These are phyloP conservation scores for Trifolium pratense DNA, from an alignment of 306 rosid genomes.

Conservation along the genomic window DNA sequence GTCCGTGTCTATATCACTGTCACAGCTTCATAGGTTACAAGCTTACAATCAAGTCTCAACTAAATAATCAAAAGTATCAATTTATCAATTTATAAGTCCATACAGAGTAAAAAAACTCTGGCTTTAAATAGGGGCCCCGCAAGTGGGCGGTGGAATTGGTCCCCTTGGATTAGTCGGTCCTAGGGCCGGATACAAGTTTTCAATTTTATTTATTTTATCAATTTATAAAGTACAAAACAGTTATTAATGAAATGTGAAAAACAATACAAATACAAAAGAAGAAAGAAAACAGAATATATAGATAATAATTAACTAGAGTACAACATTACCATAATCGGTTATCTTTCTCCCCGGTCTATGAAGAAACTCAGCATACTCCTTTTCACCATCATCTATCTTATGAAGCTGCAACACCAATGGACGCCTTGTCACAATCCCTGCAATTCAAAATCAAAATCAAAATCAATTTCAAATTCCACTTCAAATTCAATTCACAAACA, in stretches of 20 bases:
- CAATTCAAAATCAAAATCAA: constrained; percentile 39
- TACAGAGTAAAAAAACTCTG: too few relatives aligned
- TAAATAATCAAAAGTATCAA: constrained; percentile 12
- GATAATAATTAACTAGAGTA: constrained; percentile 14
- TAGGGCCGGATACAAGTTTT: too few relatives aligned
- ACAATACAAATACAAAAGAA: not conserved
- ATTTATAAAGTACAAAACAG: not conserved
- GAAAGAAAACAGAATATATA: not conserved
- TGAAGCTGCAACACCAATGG: constrained; percentile 98
- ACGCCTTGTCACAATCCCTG: constrained; percentile 96
- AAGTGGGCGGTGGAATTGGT: too few relatives aligned
- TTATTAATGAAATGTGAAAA: not conserved
- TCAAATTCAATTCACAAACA: constrained; percentile 6
- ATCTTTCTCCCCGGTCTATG: constrained; percentile 78
- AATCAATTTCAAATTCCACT: not conserved
- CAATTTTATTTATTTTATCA: too few relatives aligned
- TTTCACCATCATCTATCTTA: constrained; percentile 67
- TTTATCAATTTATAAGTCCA: too few relatives aligned
- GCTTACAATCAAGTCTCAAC: not conserved
- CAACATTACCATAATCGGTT: constrained; percentile 63
- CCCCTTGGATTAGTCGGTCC: too few relatives aligned
- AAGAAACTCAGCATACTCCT: constrained; percentile 96
- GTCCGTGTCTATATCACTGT: too few relatives aligned
- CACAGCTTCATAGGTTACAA: too few relatives aligned
- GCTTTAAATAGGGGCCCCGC: too few relatives aligned